Evolutionary conservation across 352 stramenopile genomes (phyloP).

Genomic region (Globisporangium viniferum): DNA sequence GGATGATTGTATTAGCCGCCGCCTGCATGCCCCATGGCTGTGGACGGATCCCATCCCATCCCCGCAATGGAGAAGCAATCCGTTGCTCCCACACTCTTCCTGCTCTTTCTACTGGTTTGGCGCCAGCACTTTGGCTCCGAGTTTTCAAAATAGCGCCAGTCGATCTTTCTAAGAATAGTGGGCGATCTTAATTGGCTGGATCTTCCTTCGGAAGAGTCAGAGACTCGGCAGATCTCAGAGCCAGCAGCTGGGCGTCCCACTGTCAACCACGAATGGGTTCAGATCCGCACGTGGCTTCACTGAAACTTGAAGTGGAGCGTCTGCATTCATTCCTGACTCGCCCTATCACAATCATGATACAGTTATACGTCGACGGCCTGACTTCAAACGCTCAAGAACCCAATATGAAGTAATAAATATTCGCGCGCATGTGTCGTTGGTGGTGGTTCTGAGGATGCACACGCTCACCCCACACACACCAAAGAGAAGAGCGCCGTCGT

Average conservation of each 20-base stretch:
- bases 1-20: not conserved
- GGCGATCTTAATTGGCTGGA: not conserved
- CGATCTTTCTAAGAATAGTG: not conserved
- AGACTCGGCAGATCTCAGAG: not conserved
- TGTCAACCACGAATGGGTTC: constrained; percentile 3
- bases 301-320: constrained; percentile 3
- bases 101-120: not conserved
- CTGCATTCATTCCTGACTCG: not conserved
- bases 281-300: not conserved
- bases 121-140: not conserved
- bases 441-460: not conserved
- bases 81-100: not conserved
- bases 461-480: not conserved
- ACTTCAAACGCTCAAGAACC: not conserved
- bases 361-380: too few species aligned
- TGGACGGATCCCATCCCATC: not conserved
- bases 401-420: not conserved
- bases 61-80: not conserved
- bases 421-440: not conserved
- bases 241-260: constrained; percentile 1
- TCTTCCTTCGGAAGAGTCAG: not conserved
- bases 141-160: not conserved
- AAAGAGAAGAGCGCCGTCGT: not conserved
- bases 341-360: not conserved
- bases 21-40: not conserved